Evolutionary conservation across 2,329 filamentous ascomycete species (phyloP).

Genomic region (Ophiostoma himal-ulmi): DNA sequence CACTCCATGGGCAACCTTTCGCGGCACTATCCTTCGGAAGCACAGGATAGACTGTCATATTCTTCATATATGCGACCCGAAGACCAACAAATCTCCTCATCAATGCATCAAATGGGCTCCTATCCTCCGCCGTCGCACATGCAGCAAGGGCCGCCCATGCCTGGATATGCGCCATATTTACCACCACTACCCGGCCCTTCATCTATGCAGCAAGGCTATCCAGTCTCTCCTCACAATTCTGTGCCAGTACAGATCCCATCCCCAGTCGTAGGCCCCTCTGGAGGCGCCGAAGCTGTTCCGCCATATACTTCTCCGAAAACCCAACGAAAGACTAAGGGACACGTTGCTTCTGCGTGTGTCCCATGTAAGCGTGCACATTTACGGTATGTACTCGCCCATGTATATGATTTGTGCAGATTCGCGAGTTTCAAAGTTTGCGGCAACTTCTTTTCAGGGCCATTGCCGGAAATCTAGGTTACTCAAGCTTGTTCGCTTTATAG

Average conservation of each 20-base stretch:
- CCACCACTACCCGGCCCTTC: constrained; percentile 27
- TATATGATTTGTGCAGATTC: not conserved
- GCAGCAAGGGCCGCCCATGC: constrained; percentile 27
- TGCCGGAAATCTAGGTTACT: not conserved
- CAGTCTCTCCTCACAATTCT: constrained; percentile 27
- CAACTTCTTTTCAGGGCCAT: not conserved
- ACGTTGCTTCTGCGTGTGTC: constrained; percentile 78
- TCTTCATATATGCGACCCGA: constrained; percentile 36
- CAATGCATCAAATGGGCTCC: constrained; percentile 24
- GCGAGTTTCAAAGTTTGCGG: not conserved
- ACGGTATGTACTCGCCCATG: constrained; percentile 41
- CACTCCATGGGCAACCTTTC: constrained; percentile 7
- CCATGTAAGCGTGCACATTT: constrained; percentile 82
- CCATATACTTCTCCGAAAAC: constrained; percentile 53
- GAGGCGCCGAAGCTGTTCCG: constrained; percentile 29
- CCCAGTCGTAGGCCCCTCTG: constrained; percentile 32
- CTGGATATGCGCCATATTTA: constrained; percentile 31
- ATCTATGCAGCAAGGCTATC: constrained; percentile 25
- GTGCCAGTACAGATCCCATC: constrained; percentile 44
- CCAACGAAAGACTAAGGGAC: constrained; percentile 66
- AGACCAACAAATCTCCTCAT: constrained; percentile 30
- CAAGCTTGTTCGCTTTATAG: not conserved
- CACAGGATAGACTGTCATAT: constrained; percentile 38
- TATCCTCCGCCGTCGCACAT: constrained; percentile 32
- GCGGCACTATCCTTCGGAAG: constrained; percentile 38